phyloP scores from a whole-genome alignment of 2,329 filamentous ascomycete species.

The Neopestalotiopsis sp. region DNA sequence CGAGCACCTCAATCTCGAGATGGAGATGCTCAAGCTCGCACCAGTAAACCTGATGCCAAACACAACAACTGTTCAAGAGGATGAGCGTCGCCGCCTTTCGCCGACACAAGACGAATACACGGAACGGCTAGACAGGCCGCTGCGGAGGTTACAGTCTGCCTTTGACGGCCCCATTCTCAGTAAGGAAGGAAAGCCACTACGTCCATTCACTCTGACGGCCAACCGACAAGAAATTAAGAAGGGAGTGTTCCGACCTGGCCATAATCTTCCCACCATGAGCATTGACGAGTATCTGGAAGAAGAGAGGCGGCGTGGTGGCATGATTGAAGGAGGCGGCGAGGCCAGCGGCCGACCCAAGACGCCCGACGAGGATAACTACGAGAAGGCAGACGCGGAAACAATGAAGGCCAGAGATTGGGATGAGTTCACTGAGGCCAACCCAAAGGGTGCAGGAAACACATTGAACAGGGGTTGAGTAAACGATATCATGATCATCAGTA shows the following conservation, averaged over 20 bases:
- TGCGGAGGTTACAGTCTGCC: constrained; percentile 55
- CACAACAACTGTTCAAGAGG: constrained; percentile 53
- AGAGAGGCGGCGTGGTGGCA: constrained; percentile 81
- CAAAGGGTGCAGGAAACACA: constrained; percentile 82
- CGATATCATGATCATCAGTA: neutral
- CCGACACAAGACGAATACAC: constrained; percentile 57
- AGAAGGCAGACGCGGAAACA: constrained; percentile 87
- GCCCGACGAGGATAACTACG: constrained; percentile 87
- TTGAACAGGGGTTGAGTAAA: constrained; percentile 70
- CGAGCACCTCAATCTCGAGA: constrained; percentile 85
- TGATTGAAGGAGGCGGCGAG: constrained; percentile 89
- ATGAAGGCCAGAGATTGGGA: constrained; percentile 96
- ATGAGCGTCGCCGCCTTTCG: constrained; percentile 46
- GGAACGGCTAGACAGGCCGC: constrained; percentile 74
- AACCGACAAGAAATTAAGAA: constrained; percentile 76
- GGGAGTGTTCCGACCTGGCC: constrained; percentile 87
- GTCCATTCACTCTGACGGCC: constrained; percentile 87
- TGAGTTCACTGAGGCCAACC: constrained; percentile 89
- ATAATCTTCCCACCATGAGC: constrained; percentile 95
- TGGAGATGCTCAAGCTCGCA: constrained; percentile 80
- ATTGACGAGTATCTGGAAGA: constrained; percentile 98
- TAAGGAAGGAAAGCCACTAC: constrained; percentile 80
- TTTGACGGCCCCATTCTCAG: constrained; percentile 77
- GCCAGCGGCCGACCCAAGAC: constrained; percentile 71
- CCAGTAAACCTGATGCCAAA: constrained; percentile 56